Evolutionary conservation across 1,139 yeast genomes (phyloP), one percentile per base, ranked within the genome.

Genomic region (Sugiyamaella grinbergsii): DNA sequence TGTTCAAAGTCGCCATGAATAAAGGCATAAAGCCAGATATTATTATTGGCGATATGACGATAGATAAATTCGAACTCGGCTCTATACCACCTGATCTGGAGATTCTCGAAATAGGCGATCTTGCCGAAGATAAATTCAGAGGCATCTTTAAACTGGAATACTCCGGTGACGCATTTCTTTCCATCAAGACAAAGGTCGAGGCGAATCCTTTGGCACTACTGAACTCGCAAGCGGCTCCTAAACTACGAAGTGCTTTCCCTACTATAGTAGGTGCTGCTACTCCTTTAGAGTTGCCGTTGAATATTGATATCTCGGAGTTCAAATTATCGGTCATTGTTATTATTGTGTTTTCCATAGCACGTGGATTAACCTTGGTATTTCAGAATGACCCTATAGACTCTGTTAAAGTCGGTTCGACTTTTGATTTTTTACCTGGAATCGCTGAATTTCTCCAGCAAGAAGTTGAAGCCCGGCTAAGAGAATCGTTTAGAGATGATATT

Each of bases 341-440:
- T 45, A 79, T 85, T 54, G 91, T 84, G 1, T 83, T 82, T 62
- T 78, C 82, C 16, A 81, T 82, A 60, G 72, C 83, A 2, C 83
- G 83, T 60, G 93, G 93, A 0, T 72, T 83, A 47, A 84, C 90
- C 0, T 68, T 85, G 11, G 91, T 85, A 36, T 83, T 84, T 67
- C 77, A 85, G 58, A 83, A 84, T 64, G 91, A 85, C 64, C 93
- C 93, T 1, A 71, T 85, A 56, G 87, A 84, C 58, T 79, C 83
- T n/a, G 84, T 85, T 45, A 79, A 79, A 54, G 88, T 85, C 2
- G 77, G 80, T 50, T 83, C 90, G 2, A 81, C 90, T 19, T 83
- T 85, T 64, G 94, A 86, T 67, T 79, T 80, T 52, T 83, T 86
- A 36, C 85, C 83, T 52, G 89, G 86, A 1, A 79, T 85, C 58